phyloP scores from a whole-genome alignment of 1,284 basidiomycete species.

The Leccinum huronense region DNA sequence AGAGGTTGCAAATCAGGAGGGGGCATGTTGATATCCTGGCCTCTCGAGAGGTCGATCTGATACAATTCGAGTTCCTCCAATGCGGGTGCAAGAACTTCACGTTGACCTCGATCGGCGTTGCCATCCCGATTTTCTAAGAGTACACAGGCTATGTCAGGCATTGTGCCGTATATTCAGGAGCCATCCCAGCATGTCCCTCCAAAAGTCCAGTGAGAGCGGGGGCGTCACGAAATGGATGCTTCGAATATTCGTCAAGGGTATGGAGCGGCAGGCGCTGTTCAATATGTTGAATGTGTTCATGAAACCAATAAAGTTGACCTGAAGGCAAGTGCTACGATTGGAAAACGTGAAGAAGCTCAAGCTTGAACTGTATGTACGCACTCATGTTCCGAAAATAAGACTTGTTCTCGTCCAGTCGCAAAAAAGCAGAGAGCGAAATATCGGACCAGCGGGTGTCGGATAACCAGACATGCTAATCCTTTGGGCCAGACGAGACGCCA shows the following conservation, averaged over 20 bases:
- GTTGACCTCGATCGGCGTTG: neutral
- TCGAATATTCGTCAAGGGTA: conserved; percentile 1
- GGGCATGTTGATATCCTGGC: neutral
- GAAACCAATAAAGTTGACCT: neutral
- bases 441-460: neutral
- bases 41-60: neutral
- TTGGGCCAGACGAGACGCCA: neutral
- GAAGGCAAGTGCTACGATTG: neutral
- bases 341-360: neutral
- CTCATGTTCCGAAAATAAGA: neutral
- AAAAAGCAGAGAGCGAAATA: neutral
- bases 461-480: neutral
- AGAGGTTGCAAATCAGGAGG: neutral
- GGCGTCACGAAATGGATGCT: neutral
- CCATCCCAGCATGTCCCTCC: neutral
- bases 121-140: neutral
- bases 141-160: neutral
- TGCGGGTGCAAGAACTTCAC: neutral
- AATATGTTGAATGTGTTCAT: neutral
- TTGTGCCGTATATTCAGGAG: neutral
- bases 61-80: neutral
- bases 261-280: neutral
- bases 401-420: neutral
- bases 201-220: neutral
- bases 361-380: neutral